A percentile compares a stretch with the other conserved stretches of the same genome.
Evolutionary conservation across 176 grass and related monocot species (phyloP).

Genomic region (Oryza nivara): DNA sequence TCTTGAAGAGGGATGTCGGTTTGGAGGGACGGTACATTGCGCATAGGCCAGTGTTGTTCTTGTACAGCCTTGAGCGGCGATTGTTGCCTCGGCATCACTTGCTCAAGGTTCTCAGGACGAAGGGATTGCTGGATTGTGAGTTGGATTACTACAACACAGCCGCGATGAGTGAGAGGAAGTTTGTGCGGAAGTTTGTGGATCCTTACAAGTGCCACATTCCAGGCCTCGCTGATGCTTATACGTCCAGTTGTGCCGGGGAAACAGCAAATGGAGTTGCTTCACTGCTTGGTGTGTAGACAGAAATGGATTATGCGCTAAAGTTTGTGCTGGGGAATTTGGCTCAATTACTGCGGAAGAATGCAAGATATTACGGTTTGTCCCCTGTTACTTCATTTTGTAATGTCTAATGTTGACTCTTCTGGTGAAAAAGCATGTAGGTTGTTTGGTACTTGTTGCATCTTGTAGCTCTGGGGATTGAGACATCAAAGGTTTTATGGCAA

Average conservation of each 20-base stretch:
- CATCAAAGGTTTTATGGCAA: not conserved
- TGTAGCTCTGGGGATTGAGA: not conserved
- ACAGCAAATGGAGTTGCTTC: not conserved
- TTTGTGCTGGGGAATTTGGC: not conserved
- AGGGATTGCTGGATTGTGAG: slow-evolving; percentile 26
- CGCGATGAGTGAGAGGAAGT: slow-evolving; percentile 22
- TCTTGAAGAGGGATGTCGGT: slow-evolving; percentile 8
- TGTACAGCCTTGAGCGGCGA: slow-evolving; percentile 49
- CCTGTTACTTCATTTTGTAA: not conserved
- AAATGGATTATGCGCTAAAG: not conserved
- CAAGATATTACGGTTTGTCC: not conserved
- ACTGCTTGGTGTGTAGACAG: not conserved
- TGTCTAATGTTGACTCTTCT: not conserved
- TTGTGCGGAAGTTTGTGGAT: slow-evolving; percentile 38
- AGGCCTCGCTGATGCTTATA: slow-evolving; percentile 8
- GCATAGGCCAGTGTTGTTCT: slow-evolving; percentile 34
- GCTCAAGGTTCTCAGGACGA: slow-evolving; percentile 39
- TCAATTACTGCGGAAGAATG: not conserved
- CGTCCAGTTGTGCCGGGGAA: slow-evolving; percentile 11
- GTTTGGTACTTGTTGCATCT: not conserved
- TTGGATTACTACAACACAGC: slow-evolving; percentile 9
- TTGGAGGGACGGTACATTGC: slow-evolving; percentile 39
- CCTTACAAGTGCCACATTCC: slow-evolving; percentile 33
- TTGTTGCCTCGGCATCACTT: slow-evolving; percentile 50
- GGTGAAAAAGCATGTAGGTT: not conserved